Evolutionary conservation across 257 asterid species (phyloP).

Genomic region (Apocynum venetum): DNA sequence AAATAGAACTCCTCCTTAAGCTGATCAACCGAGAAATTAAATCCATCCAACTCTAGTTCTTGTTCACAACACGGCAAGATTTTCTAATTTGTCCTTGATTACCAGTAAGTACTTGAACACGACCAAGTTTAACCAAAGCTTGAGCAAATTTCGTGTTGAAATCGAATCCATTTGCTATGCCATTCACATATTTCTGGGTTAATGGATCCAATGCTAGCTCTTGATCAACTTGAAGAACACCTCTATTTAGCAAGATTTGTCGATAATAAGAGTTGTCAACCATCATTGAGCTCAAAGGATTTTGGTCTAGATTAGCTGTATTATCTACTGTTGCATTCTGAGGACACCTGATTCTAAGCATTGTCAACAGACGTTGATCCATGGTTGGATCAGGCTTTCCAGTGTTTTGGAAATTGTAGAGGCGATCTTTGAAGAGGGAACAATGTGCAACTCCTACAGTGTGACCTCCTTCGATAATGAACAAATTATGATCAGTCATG

Average conservation of each 20-base stretch:
- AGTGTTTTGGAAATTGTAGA: constrained; percentile 44
- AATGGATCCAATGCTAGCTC: constrained; percentile 31
- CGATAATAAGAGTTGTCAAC: constrained; percentile 48
- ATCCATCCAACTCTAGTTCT: not conserved
- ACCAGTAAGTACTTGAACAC: not conserved
- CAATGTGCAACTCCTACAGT: constrained; percentile 56
- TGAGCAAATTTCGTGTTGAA: not conserved
- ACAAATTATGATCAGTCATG: no score
- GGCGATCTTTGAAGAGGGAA: constrained; percentile 35
- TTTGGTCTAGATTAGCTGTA: constrained; percentile 46
- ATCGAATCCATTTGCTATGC: not conserved
- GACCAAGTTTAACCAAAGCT: constrained; percentile 9
- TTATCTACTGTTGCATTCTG: constrained; percentile 21
- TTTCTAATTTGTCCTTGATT: constrained; percentile 4
- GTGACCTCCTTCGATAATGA: constrained; percentile 47
- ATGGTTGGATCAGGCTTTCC: constrained; percentile 50
- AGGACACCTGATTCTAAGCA: constrained; percentile 35
- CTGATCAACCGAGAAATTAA: not conserved
- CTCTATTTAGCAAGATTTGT: constrained; percentile 34
- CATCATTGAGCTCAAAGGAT: constrained; percentile 24
- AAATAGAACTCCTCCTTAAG: no score
- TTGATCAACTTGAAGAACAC: constrained; percentile 53
- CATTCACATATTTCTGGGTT: not conserved
- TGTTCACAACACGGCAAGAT: constrained; percentile 4
- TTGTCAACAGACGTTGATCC: constrained; percentile 27